Evolutionary conservation across 257 asterid species (phyloP).

Genomic region (Cordia subcordata): DNA sequence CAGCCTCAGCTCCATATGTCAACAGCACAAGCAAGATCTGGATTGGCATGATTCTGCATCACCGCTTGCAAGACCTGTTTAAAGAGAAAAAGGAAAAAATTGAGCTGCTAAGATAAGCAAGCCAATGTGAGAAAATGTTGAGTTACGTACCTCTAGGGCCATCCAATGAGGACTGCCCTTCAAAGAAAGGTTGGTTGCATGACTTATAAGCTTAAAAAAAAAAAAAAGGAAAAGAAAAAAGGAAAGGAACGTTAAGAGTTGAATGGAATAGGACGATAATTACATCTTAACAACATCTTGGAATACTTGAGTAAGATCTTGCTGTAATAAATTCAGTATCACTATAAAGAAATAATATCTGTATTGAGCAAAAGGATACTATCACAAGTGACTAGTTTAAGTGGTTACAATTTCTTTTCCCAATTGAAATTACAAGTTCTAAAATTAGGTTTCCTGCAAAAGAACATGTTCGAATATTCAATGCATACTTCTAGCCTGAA

Average conservation of each 20-base stretch:
- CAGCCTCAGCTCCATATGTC: conserved; percentile 95
- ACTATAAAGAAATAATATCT: no score
- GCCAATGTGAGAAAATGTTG: conserved; percentile 7
- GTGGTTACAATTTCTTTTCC: no score
- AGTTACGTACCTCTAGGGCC: conserved; percentile 79
- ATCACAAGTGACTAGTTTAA: no score
- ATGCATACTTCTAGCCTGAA: no score
- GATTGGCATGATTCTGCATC: conserved; percentile 59
- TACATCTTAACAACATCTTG: no score
- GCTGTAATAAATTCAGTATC: no score
- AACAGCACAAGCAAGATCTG: conserved; percentile 66
- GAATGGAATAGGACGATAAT: no score
- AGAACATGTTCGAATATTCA: no score
- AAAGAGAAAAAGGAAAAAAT: background rate
- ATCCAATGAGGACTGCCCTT: conserved; percentile 94
- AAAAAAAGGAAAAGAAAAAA: background rate
- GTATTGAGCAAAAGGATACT: no score
- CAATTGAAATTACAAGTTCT: no score
- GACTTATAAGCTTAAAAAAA: conserved; percentile 44
- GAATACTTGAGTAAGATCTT: no score
- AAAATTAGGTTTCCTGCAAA: no score
- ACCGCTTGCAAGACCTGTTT: conserved; percentile 75
- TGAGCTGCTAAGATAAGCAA: conserved; percentile 1
- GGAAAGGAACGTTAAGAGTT: background rate
- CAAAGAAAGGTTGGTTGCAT: conserved; percentile 50